Percentiles rank a stretch among this genome's conserved stretches.
phyloP scores from a whole-genome alignment of 495 filamentous ascomycete species.

The Aspergillus coremiiformis region DNA sequence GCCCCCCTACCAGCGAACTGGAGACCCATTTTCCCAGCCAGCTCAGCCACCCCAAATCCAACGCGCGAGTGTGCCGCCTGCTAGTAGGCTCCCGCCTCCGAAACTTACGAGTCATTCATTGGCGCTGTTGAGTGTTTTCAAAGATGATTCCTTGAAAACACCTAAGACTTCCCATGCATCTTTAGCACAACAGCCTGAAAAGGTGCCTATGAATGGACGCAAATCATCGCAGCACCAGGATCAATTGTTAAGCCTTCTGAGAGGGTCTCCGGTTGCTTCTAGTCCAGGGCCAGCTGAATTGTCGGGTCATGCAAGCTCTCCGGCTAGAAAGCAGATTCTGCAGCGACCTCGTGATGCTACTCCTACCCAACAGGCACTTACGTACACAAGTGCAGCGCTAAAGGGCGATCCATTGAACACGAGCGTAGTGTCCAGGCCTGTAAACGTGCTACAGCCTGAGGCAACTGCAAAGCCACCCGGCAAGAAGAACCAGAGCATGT shows the following conservation, averaged over 20 bases:
- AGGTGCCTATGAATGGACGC: slow-evolving; percentile 11
- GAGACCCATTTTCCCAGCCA: slow-evolving; percentile 44
- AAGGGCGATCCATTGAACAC: slow-evolving; percentile 23
- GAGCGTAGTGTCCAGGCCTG: slow-evolving; percentile 45
- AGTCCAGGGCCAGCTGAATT: slow-evolving; percentile 29
- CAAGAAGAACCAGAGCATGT: slow-evolving; percentile 17
- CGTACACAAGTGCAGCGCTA: neutral
- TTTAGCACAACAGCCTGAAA: slow-evolving; percentile 19
- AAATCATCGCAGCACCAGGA: slow-evolving; percentile 38
- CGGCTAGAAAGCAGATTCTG: slow-evolving; percentile 29
- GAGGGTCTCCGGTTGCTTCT: slow-evolving; percentile 17
- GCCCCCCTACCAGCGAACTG: slow-evolving; percentile 47
- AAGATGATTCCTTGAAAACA: slow-evolving; percentile 33
- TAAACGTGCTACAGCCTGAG: slow-evolving; percentile 45
- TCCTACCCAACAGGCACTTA: slow-evolving; percentile 9
- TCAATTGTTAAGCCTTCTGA: slow-evolving; percentile 31
- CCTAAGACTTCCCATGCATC: slow-evolving; percentile 25
- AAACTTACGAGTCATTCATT: slow-evolving; percentile 58
- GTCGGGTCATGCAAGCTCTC: slow-evolving; percentile 24
- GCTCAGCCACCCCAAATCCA: slow-evolving; percentile 31
- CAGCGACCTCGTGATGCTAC: slow-evolving; percentile 25
- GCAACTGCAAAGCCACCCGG: slow-evolving; percentile 21
- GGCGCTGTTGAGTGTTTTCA: slow-evolving; percentile 59
- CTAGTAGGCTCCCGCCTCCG: slow-evolving; percentile 51
- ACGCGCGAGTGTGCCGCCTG: slow-evolving; percentile 44